phyloP scores from a whole-genome alignment of 768 basidiomycete species.

The Jaapia argillacea region DNA sequence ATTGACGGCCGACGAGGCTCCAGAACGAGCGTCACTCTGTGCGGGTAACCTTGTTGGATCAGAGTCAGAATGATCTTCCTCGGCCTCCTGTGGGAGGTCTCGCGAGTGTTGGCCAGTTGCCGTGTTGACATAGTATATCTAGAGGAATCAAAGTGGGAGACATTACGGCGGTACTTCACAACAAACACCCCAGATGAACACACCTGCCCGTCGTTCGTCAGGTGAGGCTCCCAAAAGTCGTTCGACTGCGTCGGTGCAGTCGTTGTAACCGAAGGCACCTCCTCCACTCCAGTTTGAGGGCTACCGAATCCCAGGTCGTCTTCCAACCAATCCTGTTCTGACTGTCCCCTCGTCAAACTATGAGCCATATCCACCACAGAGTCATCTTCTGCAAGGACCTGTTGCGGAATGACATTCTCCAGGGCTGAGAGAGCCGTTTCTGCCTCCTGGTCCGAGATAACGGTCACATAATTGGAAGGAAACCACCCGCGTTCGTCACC shows the following conservation, averaged over 20 bases:
- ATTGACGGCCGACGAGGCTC: too few species aligned
- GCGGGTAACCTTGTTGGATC: constrained; percentile 50
- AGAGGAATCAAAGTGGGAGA: background rate
- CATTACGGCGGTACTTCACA: constrained; percentile 3
- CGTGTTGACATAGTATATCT: constrained; percentile 96
- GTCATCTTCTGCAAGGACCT: constrained; percentile 11
- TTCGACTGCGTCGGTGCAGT: constrained; percentile 34
- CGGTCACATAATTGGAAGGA: constrained; percentile 87
- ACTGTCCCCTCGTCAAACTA: constrained; percentile 31
- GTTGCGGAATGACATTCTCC: constrained; percentile 22
- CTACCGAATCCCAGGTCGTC: constrained; percentile 24
- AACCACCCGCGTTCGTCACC: constrained; percentile 93
- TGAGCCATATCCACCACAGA: constrained; percentile 39
- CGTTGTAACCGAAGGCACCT: constrained; percentile 18
- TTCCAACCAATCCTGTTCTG: constrained; percentile 47
- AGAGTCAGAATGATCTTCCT: constrained; percentile 52
- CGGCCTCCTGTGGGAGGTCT: constrained; percentile 72
- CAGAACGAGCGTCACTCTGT: too few species aligned
- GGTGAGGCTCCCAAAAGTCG: constrained; percentile 89
- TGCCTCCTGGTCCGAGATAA: constrained; percentile 74
- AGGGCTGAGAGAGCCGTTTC: constrained; percentile 51
- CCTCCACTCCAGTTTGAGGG: constrained; percentile 23
- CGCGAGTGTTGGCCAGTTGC: constrained; percentile 74
- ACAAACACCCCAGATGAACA: constrained; percentile 19
- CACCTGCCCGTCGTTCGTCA: constrained; percentile 78